Evolutionary conservation across 495 filamentous ascomycete species (phyloP), one percentile per base, ranked within the genome.

Genomic region (Hypoxylon crocopeplum): DNA sequence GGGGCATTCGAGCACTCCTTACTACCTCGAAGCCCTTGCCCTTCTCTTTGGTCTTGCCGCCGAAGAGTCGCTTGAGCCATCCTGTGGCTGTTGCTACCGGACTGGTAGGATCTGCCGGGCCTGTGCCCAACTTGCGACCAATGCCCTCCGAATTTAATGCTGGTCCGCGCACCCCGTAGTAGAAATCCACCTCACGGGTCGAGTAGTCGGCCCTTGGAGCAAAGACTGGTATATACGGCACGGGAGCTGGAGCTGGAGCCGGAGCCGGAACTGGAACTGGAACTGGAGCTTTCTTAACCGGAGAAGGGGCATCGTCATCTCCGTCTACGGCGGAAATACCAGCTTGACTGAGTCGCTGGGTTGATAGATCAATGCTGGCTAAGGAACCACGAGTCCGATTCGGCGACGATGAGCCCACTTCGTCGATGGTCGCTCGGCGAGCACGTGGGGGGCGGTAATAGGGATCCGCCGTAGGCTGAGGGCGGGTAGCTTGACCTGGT

Each of bases 21-120:
- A 98, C 94, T 12, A 98, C 94, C 69, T 96, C 94, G 52, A 98
- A 98, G 0, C 94, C 94, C 72, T 97, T 97, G 22, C 88, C 89
- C 64, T 85, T 94, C 36, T 94, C 91, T 62, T 94, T 96, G 2
- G 84, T 88, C 70, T 94, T 92, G 6, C 87, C 90, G 22, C 86
- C 86, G 52, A 97, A 83, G 25, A 96, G 73, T 29, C 80, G 81
- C 61, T 88, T 87, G 71, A 98, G 82, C 89, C 93, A 98, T 0
- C 91, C 91, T 2, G 90, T 87, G 1, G 94, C 93, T 7, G 88
- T 90, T 3, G 90, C 87, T 10, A 94, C 88, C 2, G 93, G 92
- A 0, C 91, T 88, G 27, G 93, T 96, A 5, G 94, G 94, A 74
- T 98, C 95, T 13, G 93, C 92, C 1, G 94, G 94, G 0, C 94